A percentile compares a stretch with the other conserved stretches of the same genome.
Conservation (phyloP, 139 green algal species). For the Desmodesmus armatus region DNA sequence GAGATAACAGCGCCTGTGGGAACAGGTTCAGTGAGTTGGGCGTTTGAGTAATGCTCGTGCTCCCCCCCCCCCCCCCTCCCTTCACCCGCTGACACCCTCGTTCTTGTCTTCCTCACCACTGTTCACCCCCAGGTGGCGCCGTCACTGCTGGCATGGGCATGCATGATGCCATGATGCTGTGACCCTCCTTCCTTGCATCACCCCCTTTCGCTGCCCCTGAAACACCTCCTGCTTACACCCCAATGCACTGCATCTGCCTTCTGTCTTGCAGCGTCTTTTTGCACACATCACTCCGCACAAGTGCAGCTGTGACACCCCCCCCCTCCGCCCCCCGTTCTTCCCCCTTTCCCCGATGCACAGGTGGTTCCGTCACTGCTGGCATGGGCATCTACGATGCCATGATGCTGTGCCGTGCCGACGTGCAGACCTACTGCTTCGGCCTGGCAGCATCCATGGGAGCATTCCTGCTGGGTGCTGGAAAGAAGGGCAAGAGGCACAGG, state of each 20-base stretch:
- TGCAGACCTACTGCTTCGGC: conserved; percentile 98
- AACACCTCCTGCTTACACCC: neutral
- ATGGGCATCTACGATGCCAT: conserved; percentile 99
- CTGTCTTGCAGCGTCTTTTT: neutral
- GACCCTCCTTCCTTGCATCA: no score
- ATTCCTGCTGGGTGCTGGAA: conserved; percentile 89
- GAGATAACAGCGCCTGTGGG: no score
- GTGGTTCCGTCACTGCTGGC: conserved; percentile 96
- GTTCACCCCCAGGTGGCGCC: conserved; percentile 83
- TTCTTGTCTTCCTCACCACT: neutral
- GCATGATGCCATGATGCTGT: conserved; percentile 97
- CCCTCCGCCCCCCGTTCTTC: neutral
- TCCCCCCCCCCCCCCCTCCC: no score
- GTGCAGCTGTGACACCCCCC: neutral
- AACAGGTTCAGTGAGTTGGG: no score
- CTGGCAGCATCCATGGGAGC: conserved; percentile 99
- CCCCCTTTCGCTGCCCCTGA: no score
- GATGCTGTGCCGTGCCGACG: conserved; percentile 83
- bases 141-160: conserved; percentile 99
- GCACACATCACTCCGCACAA: neutral
- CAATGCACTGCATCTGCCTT: neutral
- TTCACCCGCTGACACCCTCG: no score
- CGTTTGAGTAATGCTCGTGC: no score
- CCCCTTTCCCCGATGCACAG: neutral
- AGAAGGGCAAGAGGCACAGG: conserved; percentile 24